A percentile compares a stretch with the other conserved stretches of the same genome.
These are phyloP conservation scores for Solanum chilense DNA, from an alignment of 257 asterid genomes.

Conservation along the genomic window DNA sequence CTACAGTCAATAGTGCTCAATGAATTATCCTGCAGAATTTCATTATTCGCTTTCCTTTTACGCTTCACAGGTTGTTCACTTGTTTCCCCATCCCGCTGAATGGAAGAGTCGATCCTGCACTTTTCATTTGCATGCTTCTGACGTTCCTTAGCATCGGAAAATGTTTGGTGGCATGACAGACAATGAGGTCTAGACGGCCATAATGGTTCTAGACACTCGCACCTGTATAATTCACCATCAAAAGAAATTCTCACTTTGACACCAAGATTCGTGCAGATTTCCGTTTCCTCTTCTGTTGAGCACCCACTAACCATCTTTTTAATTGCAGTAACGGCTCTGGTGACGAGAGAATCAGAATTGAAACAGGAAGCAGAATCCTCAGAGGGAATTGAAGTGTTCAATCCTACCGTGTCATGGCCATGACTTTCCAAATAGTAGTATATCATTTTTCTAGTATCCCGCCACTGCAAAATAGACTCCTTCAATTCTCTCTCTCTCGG, in stretches of 20 bases:
- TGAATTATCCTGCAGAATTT: constrained; percentile 23
- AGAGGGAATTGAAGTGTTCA: constrained; percentile 2
- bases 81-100: constrained; percentile 23
- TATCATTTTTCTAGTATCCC: constrained; percentile 30
- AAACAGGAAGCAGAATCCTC: constrained; percentile 14
- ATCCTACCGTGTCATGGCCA: constrained; percentile 16
- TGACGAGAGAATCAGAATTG: constrained; percentile 30
- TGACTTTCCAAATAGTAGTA: constrained; percentile 24
- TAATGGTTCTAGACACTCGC: constrained; percentile 72
- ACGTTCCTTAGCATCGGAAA: constrained; percentile 38
- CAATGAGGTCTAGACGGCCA: constrained; percentile 72
- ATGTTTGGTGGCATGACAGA: constrained; percentile 58
- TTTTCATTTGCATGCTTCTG: constrained; percentile 41
- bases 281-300: constrained; percentile 18
- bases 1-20: constrained; percentile 4
- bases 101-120: constrained; percentile 31
- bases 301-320: constrained; percentile 41
- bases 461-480: constrained; percentile 62
- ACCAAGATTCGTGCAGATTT: constrained; percentile 14
- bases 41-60: constrained; percentile 25
- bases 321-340: constrained; percentile 51
- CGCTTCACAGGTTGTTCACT: constrained; percentile 32
- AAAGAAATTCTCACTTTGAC: constrained; percentile 9
- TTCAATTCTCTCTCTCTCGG: constrained; percentile 63
- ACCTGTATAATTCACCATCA: constrained; percentile 43